Evolutionary conservation across 1,284 basidiomycete species (phyloP).

Genomic region (Spongispora temasekensis): DNA sequence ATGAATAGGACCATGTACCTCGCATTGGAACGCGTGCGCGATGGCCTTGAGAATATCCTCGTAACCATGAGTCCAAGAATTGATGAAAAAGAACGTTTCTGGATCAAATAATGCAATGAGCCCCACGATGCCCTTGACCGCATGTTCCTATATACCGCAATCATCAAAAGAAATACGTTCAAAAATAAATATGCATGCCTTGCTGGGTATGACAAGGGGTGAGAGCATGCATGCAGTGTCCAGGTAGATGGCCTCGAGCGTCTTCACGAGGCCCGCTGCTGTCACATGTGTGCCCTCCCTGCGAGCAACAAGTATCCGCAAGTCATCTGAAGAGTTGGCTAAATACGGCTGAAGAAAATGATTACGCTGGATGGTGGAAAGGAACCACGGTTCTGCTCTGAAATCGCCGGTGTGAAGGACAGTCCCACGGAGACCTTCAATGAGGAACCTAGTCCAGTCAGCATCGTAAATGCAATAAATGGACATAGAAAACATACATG

Average conservation of each 20-base stretch:
- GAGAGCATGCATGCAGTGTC: constrained; percentile 78
- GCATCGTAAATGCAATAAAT: neutral
- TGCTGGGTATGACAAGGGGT: constrained; percentile 64
- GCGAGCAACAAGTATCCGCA: constrained; percentile 30
- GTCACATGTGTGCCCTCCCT: constrained; percentile 23
- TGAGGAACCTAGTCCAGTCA: constrained; percentile 68
- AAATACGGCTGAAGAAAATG: constrained; percentile 75
- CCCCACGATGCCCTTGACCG: constrained; percentile 64
- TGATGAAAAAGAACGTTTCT: constrained; percentile 81
- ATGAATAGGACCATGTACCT: too few relatives aligned
- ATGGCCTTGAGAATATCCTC: constrained; percentile 83
- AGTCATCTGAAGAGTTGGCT: constrained; percentile 31
- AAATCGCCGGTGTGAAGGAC: constrained; percentile 94
- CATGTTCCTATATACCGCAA: constrained; percentile 51
- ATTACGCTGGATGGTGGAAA: constrained; percentile 66
- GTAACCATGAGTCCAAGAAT: constrained; percentile 93
- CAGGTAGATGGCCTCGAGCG: constrained; percentile 81
- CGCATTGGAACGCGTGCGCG: constrained; percentile 59
- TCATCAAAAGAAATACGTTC: neutral
- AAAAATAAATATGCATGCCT: constrained; percentile 47
- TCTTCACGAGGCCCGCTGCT: constrained; percentile 35
- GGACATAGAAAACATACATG: constrained; percentile 59
- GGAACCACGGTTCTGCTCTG: constrained; percentile 80
- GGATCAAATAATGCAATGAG: constrained; percentile 70
- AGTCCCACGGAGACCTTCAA: constrained; percentile 71